A percentile compares a stretch with the other conserved stretches of the same genome.
Evolutionary conservation across 2,329 filamentous ascomycete genomes (phyloP).

Genomic region (Leptographium flavum): DNA sequence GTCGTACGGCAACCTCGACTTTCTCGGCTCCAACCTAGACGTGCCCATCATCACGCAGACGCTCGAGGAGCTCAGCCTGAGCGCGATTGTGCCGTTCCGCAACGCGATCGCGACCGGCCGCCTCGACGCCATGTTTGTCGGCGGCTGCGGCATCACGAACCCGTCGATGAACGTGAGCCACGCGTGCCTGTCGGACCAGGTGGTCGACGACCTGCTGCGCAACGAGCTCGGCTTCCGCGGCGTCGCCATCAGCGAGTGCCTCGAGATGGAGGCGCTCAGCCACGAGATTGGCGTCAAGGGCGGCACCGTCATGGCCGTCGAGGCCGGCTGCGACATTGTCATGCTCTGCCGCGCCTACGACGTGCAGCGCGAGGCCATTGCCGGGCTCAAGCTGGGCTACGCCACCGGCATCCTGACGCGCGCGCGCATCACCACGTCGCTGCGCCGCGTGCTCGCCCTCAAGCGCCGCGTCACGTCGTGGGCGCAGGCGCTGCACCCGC

Average conservation of each 20-base stretch:
- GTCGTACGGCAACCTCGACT: constrained; percentile 89
- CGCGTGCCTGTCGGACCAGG: constrained; percentile 82
- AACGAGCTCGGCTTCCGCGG: constrained; percentile 81
- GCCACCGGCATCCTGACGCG: constrained; percentile 82
- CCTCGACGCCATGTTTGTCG: constrained; percentile 89
- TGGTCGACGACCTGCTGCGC: constrained; percentile 80
- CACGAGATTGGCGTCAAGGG: constrained; percentile 96
- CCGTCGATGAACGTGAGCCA: constrained; percentile 90
- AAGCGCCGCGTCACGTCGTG: constrained; percentile 81
- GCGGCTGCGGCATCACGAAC: constrained; percentile 84
- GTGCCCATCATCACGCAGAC: constrained; percentile 95
- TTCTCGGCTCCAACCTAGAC: constrained; percentile 77
- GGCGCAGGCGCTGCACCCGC: constrained; percentile 80
- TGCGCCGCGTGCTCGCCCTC: constrained; percentile 62
- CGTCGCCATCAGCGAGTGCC: constrained; percentile 85
- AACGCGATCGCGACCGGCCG: constrained; percentile 73
- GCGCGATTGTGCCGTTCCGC: constrained; percentile 78
- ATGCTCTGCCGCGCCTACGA: constrained; percentile 78
- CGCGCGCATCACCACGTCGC: constrained; percentile 64
- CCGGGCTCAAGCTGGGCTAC: constrained; percentile 73
- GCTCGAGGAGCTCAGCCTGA: constrained; percentile 81
- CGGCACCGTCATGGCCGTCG: constrained; percentile 93
- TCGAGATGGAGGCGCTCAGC: constrained; percentile 92
- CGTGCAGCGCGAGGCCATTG: constrained; percentile 82
- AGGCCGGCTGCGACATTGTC: constrained; percentile 86